Base-by-base conservation (phyloP, 2,329 filamentous ascomycete genomes). In the Magnaporthiopsis rhizophila region DNA sequence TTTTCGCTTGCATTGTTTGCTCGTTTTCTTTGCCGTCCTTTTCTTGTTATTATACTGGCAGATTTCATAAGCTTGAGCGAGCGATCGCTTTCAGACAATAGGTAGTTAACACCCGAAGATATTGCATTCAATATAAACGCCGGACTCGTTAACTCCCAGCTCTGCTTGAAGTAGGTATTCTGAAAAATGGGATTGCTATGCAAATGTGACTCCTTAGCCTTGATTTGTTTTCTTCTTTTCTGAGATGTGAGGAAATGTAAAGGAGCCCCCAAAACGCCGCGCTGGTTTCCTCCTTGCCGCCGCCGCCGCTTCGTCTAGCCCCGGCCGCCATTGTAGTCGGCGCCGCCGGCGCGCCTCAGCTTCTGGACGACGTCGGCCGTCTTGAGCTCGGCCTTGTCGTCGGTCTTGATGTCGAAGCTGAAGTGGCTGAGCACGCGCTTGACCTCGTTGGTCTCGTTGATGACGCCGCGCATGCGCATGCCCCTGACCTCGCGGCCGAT, bases 391-490 rank as follows among this genome's bases (percentile, higher is more conserved):
- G 76, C 75, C 66, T 79, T 77, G 2, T 86, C 85, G 70, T 88
- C 85, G 62, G 90, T 80, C 71, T 86, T 81, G 66, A 89, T 83
- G 71, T 86, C 81, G 66, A 89, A 82, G 73, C 84, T 87, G 73
- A 89, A 85, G 72, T 89, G 86, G n/a, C 78, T 73, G 67, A 90
- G 78, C 9, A 84, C 82, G 69, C 78, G 78, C 80, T 88, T 89
- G 67, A 90, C 86, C 66, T 82, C 82, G 64, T 84, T 86, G 72
- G 82, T 83, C 80, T 89, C 86, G 72, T 89, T 85, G 71, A 83
- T 85, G 68, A 89, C 87, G 68, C 87, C 81, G 12, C 87, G 87
- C 74, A 88, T 89, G 69, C 87, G 82, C 87, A 90, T 89, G 65
- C 89, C 82, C 75, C 84, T 85, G 1, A 86, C 87, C 66, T 76